Evolutionary conservation across 2,329 filamentous ascomycete genomes (phyloP).

Genomic region (Nothopassalora personata): DNA sequence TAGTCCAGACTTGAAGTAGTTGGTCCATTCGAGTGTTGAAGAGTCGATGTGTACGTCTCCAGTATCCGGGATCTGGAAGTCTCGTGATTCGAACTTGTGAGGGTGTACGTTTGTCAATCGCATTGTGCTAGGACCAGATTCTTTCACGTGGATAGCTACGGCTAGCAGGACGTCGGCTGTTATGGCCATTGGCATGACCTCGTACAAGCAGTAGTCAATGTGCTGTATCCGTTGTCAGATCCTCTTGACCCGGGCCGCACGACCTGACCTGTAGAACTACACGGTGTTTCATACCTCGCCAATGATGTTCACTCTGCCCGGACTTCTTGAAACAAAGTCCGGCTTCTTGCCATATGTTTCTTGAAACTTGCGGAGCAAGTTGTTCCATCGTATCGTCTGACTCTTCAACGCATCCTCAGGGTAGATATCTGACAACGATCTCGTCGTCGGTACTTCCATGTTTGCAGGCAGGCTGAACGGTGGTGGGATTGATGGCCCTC

Average conservation of each 20-base stretch:
- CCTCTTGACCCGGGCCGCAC: not conserved
- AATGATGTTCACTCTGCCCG: slow-evolving; percentile 95
- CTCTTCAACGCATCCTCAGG: slow-evolving; percentile 62
- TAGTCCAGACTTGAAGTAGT: slow-evolving; percentile 95
- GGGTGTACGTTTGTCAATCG: slow-evolving; percentile 74
- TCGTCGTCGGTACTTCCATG: slow-evolving; percentile 64
- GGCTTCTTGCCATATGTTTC: slow-evolving; percentile 63
- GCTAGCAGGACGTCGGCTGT: slow-evolving; percentile 86
- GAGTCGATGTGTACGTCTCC: slow-evolving; percentile 66
- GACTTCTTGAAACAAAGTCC: slow-evolving; percentile 81
- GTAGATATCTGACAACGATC: slow-evolving; percentile 76
- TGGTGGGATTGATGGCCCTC: not conserved
- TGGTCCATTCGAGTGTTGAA: slow-evolving; percentile 85
- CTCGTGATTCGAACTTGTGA: slow-evolving; percentile 67
- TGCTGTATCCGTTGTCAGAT: slow-evolving; percentile 47
- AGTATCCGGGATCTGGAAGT: slow-evolving; percentile 65
- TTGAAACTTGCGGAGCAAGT: slow-evolving; percentile 66
- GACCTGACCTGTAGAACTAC: not conserved
- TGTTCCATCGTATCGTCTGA: slow-evolving; percentile 71
- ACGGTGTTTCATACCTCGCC: slow-evolving; percentile 56
- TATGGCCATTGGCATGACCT: slow-evolving; percentile 92
- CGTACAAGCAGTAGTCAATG: slow-evolving; percentile 97
- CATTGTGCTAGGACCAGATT: slow-evolving; percentile 56
- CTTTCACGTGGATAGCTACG: slow-evolving; percentile 54
- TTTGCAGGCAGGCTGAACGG: not conserved